Percentiles rank a stretch among this genome's conserved stretches.
These are phyloP conservation scores for Herpetomonas tarakana DNA, from an alignment of 208 protist species.

Conservation along the genomic window DNA sequence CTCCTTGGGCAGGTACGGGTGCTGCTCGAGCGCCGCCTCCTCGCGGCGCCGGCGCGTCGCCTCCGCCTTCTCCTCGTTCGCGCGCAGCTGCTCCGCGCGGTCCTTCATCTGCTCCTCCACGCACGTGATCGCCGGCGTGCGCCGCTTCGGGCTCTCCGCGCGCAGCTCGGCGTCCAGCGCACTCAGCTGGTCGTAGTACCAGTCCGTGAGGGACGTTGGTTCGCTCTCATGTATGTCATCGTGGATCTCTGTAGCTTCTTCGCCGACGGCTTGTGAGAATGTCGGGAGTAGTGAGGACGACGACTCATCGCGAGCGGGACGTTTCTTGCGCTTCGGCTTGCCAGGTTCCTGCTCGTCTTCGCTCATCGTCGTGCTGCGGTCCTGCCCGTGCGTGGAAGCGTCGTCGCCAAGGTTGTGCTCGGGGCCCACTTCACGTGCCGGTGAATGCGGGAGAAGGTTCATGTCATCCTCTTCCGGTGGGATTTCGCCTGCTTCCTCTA, in stretches of 20 bases:
- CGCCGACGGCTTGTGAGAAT: too few species aligned
- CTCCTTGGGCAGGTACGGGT: constrained; percentile 17
- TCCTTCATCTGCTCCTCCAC: constrained; percentile 46
- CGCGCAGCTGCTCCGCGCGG: constrained; percentile 21
- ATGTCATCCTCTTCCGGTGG: constrained; percentile 5
- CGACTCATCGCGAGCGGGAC: too few species aligned
- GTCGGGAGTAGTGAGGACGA: too few species aligned
- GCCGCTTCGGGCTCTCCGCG: constrained; percentile 20
- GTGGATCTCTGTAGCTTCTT: constrained; percentile 17
- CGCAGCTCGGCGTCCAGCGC: constrained; percentile 25
- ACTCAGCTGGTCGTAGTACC: constrained; percentile 47
- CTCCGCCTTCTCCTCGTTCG: constrained; percentile 12
- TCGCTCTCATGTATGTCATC: constrained; percentile 13
- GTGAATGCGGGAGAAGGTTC: background rate
- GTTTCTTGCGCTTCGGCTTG: constrained; percentile 5
- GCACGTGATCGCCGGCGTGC: constrained; percentile 30
- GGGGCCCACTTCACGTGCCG: background rate
- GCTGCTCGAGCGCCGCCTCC: constrained; percentile 10
- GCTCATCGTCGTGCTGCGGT: background rate
- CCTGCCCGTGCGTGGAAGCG: background rate
- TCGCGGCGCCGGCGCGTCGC: constrained; percentile 16
- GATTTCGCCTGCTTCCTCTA: constrained; percentile 1
- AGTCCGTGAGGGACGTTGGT: constrained; percentile 20
- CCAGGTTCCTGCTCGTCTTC: constrained; percentile 4
- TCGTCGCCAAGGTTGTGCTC: constrained; percentile 7